Evolutionary conservation across 2,329 filamentous ascomycete genomes (phyloP).

Genomic region (Penicillium sp.): DNA sequence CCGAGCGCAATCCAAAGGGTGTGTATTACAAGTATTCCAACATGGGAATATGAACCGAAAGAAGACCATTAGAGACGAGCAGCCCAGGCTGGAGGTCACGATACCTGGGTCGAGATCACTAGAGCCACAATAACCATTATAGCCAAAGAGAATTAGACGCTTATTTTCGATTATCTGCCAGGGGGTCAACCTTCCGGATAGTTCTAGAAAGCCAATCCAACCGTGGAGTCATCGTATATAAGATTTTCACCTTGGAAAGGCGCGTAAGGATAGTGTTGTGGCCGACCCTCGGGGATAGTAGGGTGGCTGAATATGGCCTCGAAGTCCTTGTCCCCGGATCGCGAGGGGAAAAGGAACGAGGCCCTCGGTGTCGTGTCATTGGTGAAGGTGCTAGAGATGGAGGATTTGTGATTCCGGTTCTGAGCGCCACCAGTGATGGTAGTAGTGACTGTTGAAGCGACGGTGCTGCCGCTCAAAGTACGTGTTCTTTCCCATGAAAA

Average conservation of each 20-base stretch:
- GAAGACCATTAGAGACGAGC: too few relatives aligned
- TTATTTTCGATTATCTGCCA: neutral
- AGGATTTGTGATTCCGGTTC: slow-evolving; percentile 20
- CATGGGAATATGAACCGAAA: neutral
- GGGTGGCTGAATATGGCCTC: slow-evolving; percentile 17
- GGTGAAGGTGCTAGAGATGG: slow-evolving; percentile 28
- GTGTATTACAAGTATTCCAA: neutral
- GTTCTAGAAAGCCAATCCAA: slow-evolving; percentile 33
- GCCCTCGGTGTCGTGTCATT: slow-evolving; percentile 13
- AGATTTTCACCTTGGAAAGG: slow-evolving; percentile 9
- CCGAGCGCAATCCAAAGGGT: neutral
- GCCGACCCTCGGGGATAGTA: slow-evolving; percentile 26
- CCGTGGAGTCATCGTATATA: slow-evolving; percentile 22
- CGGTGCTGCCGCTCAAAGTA: slow-evolving; percentile 36
- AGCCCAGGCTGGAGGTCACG: too few relatives aligned
- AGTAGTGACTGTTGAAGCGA: slow-evolving; percentile 26
- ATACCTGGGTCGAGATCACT: too few relatives aligned
- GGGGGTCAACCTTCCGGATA: neutral
- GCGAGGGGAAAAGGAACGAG: slow-evolving; percentile 13
- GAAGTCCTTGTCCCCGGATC: slow-evolving; percentile 19
- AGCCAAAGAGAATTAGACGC: neutral
- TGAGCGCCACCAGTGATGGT: slow-evolving; percentile 19
- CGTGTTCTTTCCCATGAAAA: slow-evolving; percentile 29
- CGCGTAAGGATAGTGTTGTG: slow-evolving; percentile 13
- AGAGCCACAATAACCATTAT: neutral